A percentile compares a stretch with the other conserved stretches of the same genome.
Conservation (phyloP, 2,329 filamentous ascomycete species). For the Leptosphaerulina australis region DNA sequence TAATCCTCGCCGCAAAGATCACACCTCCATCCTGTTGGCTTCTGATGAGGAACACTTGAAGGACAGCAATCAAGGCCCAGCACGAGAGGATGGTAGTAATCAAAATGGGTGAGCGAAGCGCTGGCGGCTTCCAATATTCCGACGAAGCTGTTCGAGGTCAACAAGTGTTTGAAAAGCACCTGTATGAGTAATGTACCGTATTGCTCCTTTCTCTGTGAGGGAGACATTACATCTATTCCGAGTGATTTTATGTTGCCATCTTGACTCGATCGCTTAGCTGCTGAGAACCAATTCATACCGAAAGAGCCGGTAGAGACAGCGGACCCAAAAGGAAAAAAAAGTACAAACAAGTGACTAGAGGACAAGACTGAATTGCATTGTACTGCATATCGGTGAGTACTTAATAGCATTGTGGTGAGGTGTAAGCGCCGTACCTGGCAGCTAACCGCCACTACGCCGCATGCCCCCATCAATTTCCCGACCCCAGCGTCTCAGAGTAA, state of each 20-base stretch:
- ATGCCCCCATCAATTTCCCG: conserved; percentile 14
- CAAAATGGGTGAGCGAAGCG: conserved; percentile 24
- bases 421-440: conserved; percentile 14
- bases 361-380: conserved; percentile 1
- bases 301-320: neutral
- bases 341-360: neutral
- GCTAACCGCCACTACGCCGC: conserved; percentile 16
- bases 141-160: neutral
- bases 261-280: neutral
- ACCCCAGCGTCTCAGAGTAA: conserved; percentile 1
- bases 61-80: conserved; percentile 47
- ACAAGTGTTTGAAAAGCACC: neutral
- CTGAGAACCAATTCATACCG: conserved; percentile 1
- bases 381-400: conserved; percentile 9
- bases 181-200: neutral
- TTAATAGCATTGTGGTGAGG: conserved; percentile 2
- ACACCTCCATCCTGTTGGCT: conserved; percentile 54
- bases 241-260: neutral
- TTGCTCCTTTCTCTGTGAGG: neutral
- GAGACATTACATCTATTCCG: neutral
- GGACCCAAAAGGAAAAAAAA: neutral
- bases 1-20: conserved; percentile 46
- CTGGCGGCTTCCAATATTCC: conserved; percentile 35
- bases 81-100: conserved; percentile 20
- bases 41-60: conserved; percentile 55